Percentiles rank a stretch among this genome's conserved stretches.
phyloP scores from a whole-genome alignment of 140 eudicot species.

The Ambrosia hybrid region DNA sequence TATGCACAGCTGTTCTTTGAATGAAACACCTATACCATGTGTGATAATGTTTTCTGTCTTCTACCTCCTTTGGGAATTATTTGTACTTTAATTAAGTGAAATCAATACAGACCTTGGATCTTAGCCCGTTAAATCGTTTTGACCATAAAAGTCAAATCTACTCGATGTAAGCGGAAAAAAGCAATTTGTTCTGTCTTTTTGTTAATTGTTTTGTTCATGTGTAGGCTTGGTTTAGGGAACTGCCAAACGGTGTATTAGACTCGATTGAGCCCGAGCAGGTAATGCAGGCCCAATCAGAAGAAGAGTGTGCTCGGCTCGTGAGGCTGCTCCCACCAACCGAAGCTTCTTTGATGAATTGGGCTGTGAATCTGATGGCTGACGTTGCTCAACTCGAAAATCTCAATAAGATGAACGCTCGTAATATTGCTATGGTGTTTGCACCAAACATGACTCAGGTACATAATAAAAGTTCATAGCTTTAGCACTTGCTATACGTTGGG shows the following conservation, averaged over 20 bases:
- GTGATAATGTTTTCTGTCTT: constrained; percentile 28
- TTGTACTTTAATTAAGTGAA: neutral
- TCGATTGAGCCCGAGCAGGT: constrained; percentile 71
- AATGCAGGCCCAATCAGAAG: constrained; percentile 90
- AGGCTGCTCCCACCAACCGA: constrained; percentile 84
- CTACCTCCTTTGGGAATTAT: constrained; percentile 1
- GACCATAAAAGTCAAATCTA: constrained; percentile 15
- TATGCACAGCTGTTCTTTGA: constrained; percentile 35
- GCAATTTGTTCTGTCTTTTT: neutral
- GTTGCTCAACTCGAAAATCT: constrained; percentile 70
- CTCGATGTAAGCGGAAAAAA: neutral
- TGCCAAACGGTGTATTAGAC: constrained; percentile 81
- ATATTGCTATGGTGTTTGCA: constrained; percentile 91
- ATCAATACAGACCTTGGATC: constrained; percentile 1
- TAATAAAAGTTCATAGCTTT: neutral
- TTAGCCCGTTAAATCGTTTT: neutral
- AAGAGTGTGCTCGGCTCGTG: constrained; percentile 71
- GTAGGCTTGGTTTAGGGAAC: constrained; percentile 98
- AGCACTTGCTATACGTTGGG: neutral
- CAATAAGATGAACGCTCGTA: constrained; percentile 95
- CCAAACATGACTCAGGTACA: constrained; percentile 97
- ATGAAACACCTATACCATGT: constrained; percentile 34
- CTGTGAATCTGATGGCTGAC: constrained; percentile 89
- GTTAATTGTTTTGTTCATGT: constrained; percentile 12
- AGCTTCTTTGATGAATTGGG: constrained; percentile 91